A percentile compares a stretch with the other conserved stretches of the same genome.
Conservation (phyloP, 208 protist genomes). For the Tritrichomonas musculus region DNA sequence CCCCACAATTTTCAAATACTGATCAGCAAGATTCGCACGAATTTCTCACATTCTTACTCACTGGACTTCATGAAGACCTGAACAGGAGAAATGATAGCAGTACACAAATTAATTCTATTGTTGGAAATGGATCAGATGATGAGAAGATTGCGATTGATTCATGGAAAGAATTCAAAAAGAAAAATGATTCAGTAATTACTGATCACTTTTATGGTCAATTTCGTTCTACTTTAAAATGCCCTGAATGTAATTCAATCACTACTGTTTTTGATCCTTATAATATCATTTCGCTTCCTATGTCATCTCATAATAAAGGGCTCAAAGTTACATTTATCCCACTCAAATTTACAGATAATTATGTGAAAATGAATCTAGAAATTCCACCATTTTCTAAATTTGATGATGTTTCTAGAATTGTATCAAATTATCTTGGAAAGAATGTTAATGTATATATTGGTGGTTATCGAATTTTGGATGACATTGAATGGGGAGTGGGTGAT, state of each 20-base stretch:
- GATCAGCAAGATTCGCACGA: constrained; percentile 53
- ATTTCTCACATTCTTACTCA: constrained; percentile 64
- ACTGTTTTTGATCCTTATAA: constrained; percentile 17
- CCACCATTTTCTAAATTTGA: too few relatives aligned
- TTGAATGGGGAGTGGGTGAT: not conserved
- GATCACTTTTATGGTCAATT: constrained; percentile 4
- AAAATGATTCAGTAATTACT: constrained; percentile 14
- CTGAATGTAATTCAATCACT: not conserved
- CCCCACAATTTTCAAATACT: constrained; percentile 14
- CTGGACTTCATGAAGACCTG: constrained; percentile 72
- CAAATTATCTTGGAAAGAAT: not conserved
- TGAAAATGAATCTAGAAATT: not conserved
- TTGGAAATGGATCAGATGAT: constrained; percentile 36
- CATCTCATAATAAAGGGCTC: not conserved
- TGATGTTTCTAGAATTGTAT: not conserved
- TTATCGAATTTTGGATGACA: too few relatives aligned
- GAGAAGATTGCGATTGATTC: not conserved
- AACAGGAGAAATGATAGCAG: too few relatives aligned
- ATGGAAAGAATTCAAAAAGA: not conserved
- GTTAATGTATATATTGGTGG: not conserved
- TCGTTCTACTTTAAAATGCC: not conserved
- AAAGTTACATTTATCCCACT: not conserved
- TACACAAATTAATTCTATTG: constrained; percentile 49
- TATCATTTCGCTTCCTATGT: not conserved
- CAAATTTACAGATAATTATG: not conserved